A percentile compares a stretch with the other conserved stretches of the same genome.
Evolutionary conservation across 192 early-diverging fungal species (phyloP).

Genomic region (Coemansia sp.): DNA sequence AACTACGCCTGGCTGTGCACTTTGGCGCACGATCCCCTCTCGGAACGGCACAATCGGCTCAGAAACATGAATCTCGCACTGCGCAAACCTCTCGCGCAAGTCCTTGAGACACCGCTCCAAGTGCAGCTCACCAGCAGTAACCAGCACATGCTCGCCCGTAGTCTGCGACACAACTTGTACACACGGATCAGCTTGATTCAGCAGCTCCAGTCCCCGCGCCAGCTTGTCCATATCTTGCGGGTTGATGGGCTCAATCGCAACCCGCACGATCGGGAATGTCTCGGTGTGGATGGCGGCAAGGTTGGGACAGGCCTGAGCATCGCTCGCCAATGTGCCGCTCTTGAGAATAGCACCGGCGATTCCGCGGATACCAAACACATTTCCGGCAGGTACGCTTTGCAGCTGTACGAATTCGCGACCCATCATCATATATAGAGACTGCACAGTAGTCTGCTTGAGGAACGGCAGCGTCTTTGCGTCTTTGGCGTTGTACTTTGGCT

Average conservation of each 20-base stretch:
- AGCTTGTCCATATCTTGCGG: conserved; percentile 87
- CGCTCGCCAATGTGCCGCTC: conserved; percentile 85
- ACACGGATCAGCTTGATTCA: conserved; percentile 94
- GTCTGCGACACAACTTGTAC: conserved; percentile 90
- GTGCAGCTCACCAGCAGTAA: conserved; percentile 96
- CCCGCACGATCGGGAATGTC: conserved; percentile 90
- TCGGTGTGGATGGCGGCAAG: conserved; percentile 61
- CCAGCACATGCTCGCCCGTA: conserved; percentile 95
- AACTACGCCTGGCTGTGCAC: conserved; percentile 33
- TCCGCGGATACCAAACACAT: conserved; percentile 92
- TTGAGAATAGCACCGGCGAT: conserved; percentile 91
- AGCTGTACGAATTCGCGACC: conserved; percentile 87
- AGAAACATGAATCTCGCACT: conserved; percentile 90
- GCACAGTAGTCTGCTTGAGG: conserved; percentile 71
- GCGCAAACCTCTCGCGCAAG: conserved; percentile 89
- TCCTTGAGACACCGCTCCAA: conserved; percentile 94
- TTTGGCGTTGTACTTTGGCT: conserved; percentile 88
- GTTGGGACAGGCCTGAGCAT: conserved; percentile 65
- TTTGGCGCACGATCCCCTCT: conserved; percentile 77
- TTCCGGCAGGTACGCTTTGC: conserved; percentile 87
- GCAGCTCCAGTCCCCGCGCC: conserved; percentile 77
- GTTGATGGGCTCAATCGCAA: conserved; percentile 91
- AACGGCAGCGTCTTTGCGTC: conserved; percentile 54
- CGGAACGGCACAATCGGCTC: conserved; percentile 96
- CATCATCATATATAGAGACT: conserved; percentile 93